Conservation (phyloP, 257 asterid genomes). For the Rubia yunnanensis region DNA sequence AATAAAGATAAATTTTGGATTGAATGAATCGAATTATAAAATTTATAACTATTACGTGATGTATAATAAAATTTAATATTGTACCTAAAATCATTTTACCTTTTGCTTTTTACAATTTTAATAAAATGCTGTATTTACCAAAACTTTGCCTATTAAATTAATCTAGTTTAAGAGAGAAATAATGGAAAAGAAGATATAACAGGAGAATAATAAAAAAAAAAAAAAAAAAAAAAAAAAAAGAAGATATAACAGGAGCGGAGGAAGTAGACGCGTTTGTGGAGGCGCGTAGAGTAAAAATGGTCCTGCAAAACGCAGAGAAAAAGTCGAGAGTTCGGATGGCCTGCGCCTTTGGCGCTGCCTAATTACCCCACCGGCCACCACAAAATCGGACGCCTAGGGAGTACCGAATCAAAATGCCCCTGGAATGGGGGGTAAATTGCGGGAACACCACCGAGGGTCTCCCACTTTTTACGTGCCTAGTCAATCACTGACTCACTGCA, state of each 20-base stretch:
- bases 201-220: not conserved
- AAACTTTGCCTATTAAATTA: too few species aligned
- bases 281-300: not conserved
- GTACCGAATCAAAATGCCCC: conserved; percentile 1
- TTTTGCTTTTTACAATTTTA: too few species aligned
- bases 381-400: conserved; percentile 11
- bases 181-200: too few species aligned
- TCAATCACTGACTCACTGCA: conserved; percentile 10
- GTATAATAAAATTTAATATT: too few species aligned
- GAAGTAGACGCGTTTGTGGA: not conserved
- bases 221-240: too few species aligned
- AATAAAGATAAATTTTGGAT: too few species aligned
- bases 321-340: conserved; percentile 15
- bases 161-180: too few species aligned
- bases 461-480: conserved; percentile 23
- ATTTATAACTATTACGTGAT: too few species aligned
- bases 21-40: too few species aligned
- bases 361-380: conserved; percentile 1
- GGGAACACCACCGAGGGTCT: conserved; percentile 18
- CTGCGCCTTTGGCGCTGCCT: conserved; percentile 51
- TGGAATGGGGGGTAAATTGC: not conserved
- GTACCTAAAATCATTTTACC: too few species aligned
- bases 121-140: too few species aligned
- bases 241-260: not conserved
- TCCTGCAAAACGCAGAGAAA: conserved; percentile 8